phyloP scores from a whole-genome alignment of 1,139 yeast genomes.

The Geotrichum restrictum region DNA sequence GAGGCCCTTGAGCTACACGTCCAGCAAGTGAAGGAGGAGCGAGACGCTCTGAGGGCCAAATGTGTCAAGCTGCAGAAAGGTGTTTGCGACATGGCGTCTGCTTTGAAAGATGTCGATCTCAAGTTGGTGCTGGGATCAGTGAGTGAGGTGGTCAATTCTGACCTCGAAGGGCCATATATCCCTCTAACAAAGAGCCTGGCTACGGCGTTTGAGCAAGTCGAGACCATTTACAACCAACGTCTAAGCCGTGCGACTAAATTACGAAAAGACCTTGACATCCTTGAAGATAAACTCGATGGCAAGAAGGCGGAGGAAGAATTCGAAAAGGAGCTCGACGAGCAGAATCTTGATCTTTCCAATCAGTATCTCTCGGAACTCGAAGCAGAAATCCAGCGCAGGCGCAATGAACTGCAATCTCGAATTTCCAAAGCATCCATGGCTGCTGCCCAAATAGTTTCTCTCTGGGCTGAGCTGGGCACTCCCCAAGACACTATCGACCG shows the following conservation, averaged over 20 bases:
- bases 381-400: conserved; percentile 31
- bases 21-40: conserved; percentile 32
- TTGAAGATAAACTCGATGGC: conserved; percentile 16
- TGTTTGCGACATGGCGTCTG: conserved; percentile 30
- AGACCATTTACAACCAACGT: conserved; percentile 16
- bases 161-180: conserved; percentile 14
- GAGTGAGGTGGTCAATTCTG: conserved; percentile 5
- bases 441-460: conserved; percentile 31
- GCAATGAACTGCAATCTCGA: conserved; percentile 31
- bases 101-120: conserved; percentile 32
- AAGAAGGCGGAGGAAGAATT: conserved; percentile 4
- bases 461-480: conserved; percentile 39
- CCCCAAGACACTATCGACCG: conserved; percentile 34
- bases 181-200: conserved; percentile 2
- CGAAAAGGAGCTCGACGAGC: conserved; percentile 12
- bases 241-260: conserved; percentile 14
- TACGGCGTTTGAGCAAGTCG: conserved; percentile 3
- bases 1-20: conserved; percentile 36
- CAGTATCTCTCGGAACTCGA: conserved; percentile 29
- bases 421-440: conserved; percentile 26
- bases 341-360: conserved; percentile 26
- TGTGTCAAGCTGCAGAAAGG: conserved; percentile 31
- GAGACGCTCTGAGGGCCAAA: conserved; percentile 29
- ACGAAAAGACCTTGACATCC: conserved; percentile 11
- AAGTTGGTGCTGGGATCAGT: conserved; percentile 19